Conservation (phyloP, 257 asterid genomes). For the Solanum neorickii region DNA sequence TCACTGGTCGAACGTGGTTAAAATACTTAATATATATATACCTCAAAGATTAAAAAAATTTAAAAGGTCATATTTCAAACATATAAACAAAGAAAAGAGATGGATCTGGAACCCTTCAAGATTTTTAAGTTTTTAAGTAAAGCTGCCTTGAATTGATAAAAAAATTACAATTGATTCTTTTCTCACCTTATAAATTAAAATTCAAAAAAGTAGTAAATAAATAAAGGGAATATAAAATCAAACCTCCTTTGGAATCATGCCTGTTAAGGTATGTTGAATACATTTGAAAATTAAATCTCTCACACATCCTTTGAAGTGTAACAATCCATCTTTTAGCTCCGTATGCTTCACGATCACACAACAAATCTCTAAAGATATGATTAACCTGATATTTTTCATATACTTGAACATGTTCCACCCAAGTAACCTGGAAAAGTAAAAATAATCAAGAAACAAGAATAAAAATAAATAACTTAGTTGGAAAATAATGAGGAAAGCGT, state of each 20-base stretch:
- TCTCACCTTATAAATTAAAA: not conserved
- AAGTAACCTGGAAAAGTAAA: conserved; percentile 32
- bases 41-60: not conserved
- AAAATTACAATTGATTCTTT: not conserved
- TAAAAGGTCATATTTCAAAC: not conserved
- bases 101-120: conserved; percentile 25
- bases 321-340: conserved; percentile 64
- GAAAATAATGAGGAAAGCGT: not conserved
- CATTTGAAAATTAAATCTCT: conserved; percentile 37
- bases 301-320: conserved; percentile 53
- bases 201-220: not conserved
- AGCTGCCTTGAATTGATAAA: not conserved
- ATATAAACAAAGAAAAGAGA: not conserved
- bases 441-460: not conserved
- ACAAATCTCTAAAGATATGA: conserved; percentile 44
- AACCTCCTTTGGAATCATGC: conserved; percentile 51
- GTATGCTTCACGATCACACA: conserved; percentile 39
- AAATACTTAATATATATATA: not conserved
- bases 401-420: conserved; percentile 79
- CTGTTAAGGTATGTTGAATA: conserved; percentile 11
- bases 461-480: not conserved
- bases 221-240: not conserved
- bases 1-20: not conserved
- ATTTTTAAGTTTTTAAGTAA: not conserved
- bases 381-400: conserved; percentile 43